phyloP scores from a whole-genome alignment of 2,329 filamentous ascomycete species.

The Rhynchosporium secalis region DNA sequence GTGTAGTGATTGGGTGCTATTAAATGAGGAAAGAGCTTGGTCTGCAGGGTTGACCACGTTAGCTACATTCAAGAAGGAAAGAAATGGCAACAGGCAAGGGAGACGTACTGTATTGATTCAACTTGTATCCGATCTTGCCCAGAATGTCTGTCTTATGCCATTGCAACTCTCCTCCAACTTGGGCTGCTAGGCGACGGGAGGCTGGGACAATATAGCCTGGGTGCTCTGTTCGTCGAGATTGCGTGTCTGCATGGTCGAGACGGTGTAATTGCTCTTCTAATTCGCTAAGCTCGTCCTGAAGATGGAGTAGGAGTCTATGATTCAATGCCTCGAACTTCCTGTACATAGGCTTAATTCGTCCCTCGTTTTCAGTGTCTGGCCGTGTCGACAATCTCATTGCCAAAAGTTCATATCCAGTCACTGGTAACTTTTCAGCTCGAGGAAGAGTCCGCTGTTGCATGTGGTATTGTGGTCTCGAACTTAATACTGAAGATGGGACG shows the following conservation, averaged over 20 bases:
- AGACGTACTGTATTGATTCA: conserved; percentile 65
- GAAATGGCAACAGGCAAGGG: background rate
- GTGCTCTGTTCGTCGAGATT: conserved; percentile 36
- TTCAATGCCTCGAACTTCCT: conserved; percentile 80
- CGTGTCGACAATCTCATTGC: conserved; percentile 52
- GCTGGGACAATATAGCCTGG: conserved; percentile 51
- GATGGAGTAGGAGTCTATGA: conserved; percentile 76
- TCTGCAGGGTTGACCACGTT: conserved; percentile 42
- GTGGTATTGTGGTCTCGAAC: conserved; percentile 41
- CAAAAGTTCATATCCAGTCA: conserved; percentile 63
- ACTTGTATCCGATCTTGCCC: conserved; percentile 63
- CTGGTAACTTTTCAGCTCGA: conserved; percentile 46
- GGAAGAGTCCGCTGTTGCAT: conserved; percentile 32
- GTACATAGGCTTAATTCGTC: conserved; percentile 62
- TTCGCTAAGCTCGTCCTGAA: conserved; percentile 82
- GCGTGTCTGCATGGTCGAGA: conserved; percentile 62
- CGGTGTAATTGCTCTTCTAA: conserved; percentile 75
- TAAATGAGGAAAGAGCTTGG: conserved; percentile 60
- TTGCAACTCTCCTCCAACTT: conserved; percentile 56
- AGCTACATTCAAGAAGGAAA: background rate
- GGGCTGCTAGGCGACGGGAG: conserved; percentile 55
- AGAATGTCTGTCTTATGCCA: conserved; percentile 61
- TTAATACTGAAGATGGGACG: conserved; percentile 42
- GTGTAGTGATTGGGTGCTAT: conserved; percentile 50
- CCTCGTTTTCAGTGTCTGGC: conserved; percentile 28